phyloP scores from a whole-genome alignment of 163 green algal species.

The Scenedesmus sp. region DNA sequence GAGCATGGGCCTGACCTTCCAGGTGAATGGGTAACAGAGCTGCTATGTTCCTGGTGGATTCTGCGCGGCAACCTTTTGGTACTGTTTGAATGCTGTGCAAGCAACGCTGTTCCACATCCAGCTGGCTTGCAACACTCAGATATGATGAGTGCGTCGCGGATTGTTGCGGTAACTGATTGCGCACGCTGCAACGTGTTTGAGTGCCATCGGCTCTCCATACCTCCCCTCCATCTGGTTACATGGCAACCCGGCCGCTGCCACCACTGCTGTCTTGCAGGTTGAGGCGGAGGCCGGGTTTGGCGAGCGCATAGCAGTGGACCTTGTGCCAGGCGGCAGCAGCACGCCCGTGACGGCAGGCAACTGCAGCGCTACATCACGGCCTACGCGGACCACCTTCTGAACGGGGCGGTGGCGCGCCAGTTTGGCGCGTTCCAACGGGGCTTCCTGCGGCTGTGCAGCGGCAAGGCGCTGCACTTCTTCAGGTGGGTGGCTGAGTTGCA shows the following conservation, averaged over 20 bases:
- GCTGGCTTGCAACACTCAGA: too few species aligned
- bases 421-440: slow-evolving; percentile 86
- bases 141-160: too few species aligned
- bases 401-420: slow-evolving; percentile 73
- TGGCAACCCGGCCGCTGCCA: neutral
- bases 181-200: too few species aligned
- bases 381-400: slow-evolving; percentile 76
- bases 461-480: slow-evolving; percentile 68
- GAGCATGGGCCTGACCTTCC: slow-evolving; percentile 19
- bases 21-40: too few species aligned
- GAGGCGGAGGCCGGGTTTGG: slow-evolving; percentile 73
- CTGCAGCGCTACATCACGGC: slow-evolving; percentile 81
- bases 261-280: slow-evolving; percentile 51
- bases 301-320: slow-evolving; percentile 61
- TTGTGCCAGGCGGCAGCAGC: slow-evolving; percentile 75
- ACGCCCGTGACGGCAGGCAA: slow-evolving; percentile 81
- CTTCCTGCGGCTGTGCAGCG: slow-evolving; percentile 79
- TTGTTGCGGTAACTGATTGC: too few species aligned
- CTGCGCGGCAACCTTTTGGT: neutral
- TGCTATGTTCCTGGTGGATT: too few species aligned
- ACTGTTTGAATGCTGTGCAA: too few species aligned
- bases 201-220: too few species aligned
- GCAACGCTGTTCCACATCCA: too few species aligned
- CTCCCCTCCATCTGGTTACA: too few species aligned
- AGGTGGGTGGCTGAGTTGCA: slow-evolving; percentile 31